Base-by-base conservation (phyloP, 331 rosid genomes). In the Acacia pycnantha region DNA sequence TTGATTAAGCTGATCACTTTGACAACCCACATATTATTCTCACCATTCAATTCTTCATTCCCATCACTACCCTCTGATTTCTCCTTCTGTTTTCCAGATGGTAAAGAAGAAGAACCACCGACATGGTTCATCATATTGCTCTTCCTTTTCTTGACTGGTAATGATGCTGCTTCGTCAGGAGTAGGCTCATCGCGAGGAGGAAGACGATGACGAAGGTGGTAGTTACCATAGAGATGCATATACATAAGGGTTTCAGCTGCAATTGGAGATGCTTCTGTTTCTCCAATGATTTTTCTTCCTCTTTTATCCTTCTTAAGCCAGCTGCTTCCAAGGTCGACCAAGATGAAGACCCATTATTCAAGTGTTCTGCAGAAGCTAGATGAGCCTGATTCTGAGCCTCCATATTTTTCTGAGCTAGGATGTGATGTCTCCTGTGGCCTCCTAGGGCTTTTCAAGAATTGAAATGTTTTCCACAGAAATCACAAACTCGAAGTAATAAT, bases 391-490 rank as follows among this genome's bases (percentile, higher is more conserved):
- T 51, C 5, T 70, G 33, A n/a, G 19, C 66, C 66, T 59, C 19
- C 31, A 12, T n/a, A n/a, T 59, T 79, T 19, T 13, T 79, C 4
- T 43, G 77, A 47, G 35, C 53, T 46, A 77, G 79, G 43, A 84
- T 12, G 24, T 91, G 94, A 1, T 66, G 85, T 78, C 91, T 87
- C 37, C 5, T 33, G 37, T 33, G 37, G 37, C 37, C 37, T 33
- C 37, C 37, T 33, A 33, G 37, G 37, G 94, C 94, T 74, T 89
- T 87, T 24, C 89, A 89, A 3, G 73, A 73, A 3, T 3, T 24
- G 19, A 87, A 91, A 2, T 8, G 22, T 72, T 68, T 89, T 7
- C 85, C 82, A 56, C 94, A 89, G 11, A 72, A 27, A 43, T 77
- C 78, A 40, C 94, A 90, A 31, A 29, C 24, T 2, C 84, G 86